Percentiles rank a stretch among this genome's conserved stretches.
Conservation (phyloP, 31 red algal species). For the Odonthalia washingtoniensis region DNA sequence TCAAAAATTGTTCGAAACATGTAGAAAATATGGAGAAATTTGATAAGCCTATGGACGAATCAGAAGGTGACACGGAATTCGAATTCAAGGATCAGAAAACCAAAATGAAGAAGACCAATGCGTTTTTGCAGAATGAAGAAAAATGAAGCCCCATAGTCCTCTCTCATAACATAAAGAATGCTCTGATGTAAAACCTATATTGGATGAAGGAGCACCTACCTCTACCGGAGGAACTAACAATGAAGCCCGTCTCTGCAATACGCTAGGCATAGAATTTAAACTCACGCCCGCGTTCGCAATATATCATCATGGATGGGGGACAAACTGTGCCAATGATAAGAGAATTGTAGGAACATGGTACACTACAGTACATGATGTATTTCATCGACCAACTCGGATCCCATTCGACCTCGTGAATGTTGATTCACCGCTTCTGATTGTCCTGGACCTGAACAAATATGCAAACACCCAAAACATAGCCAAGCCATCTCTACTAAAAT, state of each 20-base stretch:
- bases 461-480: no score
- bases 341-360: conserved; percentile 24
- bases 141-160: neutral
- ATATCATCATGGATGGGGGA: conserved; percentile 24
- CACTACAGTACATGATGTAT: no score
- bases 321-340: neutral
- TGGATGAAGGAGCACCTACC: conserved; percentile 46
- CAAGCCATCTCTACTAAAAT: no score
- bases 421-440: conserved; percentile 2
- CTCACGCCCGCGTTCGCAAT: neutral
- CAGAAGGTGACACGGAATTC: no score
- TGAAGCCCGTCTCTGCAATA: neutral
- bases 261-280: neutral
- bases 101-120: no score
- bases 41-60: no score
- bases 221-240: conserved; percentile 38
- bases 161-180: no score
- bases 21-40: neutral
- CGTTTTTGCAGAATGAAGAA: neutral
- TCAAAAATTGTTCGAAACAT: neutral
- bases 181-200: conserved; percentile 30
- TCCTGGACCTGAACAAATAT: conserved; percentile 6
- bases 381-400: conserved; percentile 21
- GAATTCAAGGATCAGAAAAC: neutral
- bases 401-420: conserved; percentile 31